Evolutionary conservation across 2,329 filamentous ascomycete species (phyloP), one percentile per base, ranked within the genome.

Genomic region (Colletotrichum sublineola): DNA sequence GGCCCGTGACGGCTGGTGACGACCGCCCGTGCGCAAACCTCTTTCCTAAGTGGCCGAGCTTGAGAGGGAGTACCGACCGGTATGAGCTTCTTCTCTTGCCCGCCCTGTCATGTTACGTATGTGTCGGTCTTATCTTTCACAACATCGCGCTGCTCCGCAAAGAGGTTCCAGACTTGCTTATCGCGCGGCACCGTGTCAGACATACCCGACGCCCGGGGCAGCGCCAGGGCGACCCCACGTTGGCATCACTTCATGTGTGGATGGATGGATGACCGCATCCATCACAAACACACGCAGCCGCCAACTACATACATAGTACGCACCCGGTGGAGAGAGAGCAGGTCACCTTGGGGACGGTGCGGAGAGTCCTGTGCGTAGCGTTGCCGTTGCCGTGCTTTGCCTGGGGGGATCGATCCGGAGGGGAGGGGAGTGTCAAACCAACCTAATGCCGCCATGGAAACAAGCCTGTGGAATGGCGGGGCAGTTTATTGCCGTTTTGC

Each of bases 181-280:
- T 53, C 48, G 36, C 46, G 46, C 48, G 61, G 61, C 61, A 63
- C 48, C 53, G 48, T 46, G 31, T 63, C 61, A 53, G 24, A 53
- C 61, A 63, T 42, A n/a, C 40, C 58, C 40, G 58, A 63, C 61
- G 14, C 40, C 52, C 36, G 63, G 24, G n/a, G 40, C 58, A 58
- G 58, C 66, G 53, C 69, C 66, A 40, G 55, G 66, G 66, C 66
- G 64, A 65, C 70, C 70, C 70, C 67, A 70, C 55, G 69, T 46
- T 50, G 15, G 31, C 66, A 64, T 68, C 57, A 11, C 33, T 63
- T 36, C 52, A 31, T 62, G 60, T 48, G 38, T 52, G 48, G 24
- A 38, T 40, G 24, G 24, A 24, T 24, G 24, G 24, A 38, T 31
- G 44, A 64, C 50, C 62, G 36, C 24, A 55, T 62, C 29, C 31